A percentile compares a stretch with the other conserved stretches of the same genome.
phyloP scores from a whole-genome alignment of 1,284 basidiomycete species.

The Bondarzewia mesenterica region DNA sequence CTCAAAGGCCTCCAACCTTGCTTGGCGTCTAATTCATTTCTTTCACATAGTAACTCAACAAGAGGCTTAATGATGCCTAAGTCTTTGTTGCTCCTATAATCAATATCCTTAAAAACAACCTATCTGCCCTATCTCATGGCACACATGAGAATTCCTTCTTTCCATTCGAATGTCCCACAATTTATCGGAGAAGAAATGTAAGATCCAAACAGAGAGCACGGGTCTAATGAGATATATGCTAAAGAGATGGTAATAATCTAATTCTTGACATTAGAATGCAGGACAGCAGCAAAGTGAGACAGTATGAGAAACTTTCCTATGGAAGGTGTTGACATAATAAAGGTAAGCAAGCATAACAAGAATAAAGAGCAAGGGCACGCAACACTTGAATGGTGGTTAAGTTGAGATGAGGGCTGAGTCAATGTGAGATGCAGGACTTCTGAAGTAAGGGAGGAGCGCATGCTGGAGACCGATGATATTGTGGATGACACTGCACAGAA shows the following conservation, averaged over 20 bases:
- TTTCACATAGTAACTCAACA: constrained; percentile 68
- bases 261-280: constrained; percentile 51
- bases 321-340: constrained; percentile 84
- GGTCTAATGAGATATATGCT: constrained; percentile 91
- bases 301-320: constrained; percentile 87
- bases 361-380: constrained; percentile 57
- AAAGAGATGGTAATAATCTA: constrained; percentile 82
- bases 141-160: constrained; percentile 88
- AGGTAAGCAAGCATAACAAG: constrained; percentile 67
- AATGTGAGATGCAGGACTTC: constrained; percentile 10
- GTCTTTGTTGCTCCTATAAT: constrained; percentile 82
- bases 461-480: too few relatives aligned
- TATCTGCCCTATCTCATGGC: constrained; percentile 90
- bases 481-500: too few relatives aligned
- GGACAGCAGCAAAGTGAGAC: constrained; percentile 60
- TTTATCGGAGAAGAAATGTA: constrained; percentile 84
- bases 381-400: constrained; percentile 54
- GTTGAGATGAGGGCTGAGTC: constrained; percentile 58
- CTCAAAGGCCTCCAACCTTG: constrained; percentile 58
- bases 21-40: constrained; percentile 71
- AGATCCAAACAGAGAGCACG: constrained; percentile 89
- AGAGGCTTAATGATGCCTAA: constrained; percentile 80
- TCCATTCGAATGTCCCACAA: constrained; percentile 93
- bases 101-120: constrained; percentile 93
- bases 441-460: too few relatives aligned